Percentiles rank a stretch among this genome's conserved stretches.
phyloP scores from a whole-genome alignment of 2,329 filamentous ascomycete species.

The Mycogone perniciosa region DNA sequence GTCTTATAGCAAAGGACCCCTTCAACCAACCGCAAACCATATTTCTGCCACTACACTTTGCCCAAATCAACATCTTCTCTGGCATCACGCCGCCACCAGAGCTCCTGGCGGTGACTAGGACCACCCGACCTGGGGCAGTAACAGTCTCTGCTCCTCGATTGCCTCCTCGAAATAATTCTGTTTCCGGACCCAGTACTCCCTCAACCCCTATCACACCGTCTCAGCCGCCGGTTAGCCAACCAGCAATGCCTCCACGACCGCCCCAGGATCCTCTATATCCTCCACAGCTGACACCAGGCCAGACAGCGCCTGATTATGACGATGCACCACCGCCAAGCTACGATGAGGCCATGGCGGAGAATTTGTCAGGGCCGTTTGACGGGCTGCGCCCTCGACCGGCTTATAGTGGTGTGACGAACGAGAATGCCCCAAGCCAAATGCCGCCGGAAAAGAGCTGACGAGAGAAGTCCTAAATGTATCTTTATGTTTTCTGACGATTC shows the following conservation, averaged over 20 bases:
- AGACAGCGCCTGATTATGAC: slow-evolving; percentile 45
- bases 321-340: slow-evolving; percentile 96
- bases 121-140: slow-evolving; percentile 33
- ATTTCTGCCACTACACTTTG: slow-evolving; percentile 70
- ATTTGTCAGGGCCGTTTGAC: slow-evolving; percentile 63
- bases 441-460: slow-evolving; percentile 31
- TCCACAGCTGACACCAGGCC: slow-evolving; percentile 44
- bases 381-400: slow-evolving; percentile 54
- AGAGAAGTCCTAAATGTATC: not conserved
- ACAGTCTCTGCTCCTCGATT: slow-evolving; percentile 28
- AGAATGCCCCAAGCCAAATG: slow-evolving; percentile 50
- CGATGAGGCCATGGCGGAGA: slow-evolving; percentile 82
- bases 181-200: slow-evolving; percentile 17
- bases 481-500: not conserved
- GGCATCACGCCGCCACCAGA: slow-evolving; percentile 76
- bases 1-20: slow-evolving; percentile 18
- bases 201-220: slow-evolving; percentile 14
- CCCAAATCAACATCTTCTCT: slow-evolving; percentile 70
- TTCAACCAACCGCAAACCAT: slow-evolving; percentile 57
- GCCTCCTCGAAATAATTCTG: slow-evolving; percentile 27
- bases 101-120: slow-evolving; percentile 56
- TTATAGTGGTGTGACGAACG: slow-evolving; percentile 59
- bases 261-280: slow-evolving; percentile 49
- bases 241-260: slow-evolving; percentile 22
- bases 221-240: slow-evolving; percentile 19